Conservation (phyloP, 164 flowering plant species). For the Dillenia suffruticosa region DNA sequence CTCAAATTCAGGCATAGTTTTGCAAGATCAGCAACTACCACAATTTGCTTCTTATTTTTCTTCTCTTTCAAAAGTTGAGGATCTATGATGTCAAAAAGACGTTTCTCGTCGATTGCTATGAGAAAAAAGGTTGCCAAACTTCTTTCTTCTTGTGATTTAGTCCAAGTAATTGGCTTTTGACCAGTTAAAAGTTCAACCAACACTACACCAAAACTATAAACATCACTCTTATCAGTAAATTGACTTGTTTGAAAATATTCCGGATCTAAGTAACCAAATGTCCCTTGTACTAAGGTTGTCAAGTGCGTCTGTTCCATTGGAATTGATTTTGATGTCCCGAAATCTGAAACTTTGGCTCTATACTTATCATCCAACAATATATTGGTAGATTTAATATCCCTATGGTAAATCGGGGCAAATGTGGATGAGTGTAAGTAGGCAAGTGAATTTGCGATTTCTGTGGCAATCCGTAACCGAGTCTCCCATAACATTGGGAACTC, state of each 20-base stretch:
- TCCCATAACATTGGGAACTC: not conserved
- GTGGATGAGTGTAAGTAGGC: constrained; percentile 1
- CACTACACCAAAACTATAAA: not conserved
- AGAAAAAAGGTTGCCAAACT: not conserved
- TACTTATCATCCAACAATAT: not conserved
- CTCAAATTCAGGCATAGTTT: not conserved
- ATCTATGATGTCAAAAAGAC: not conserved
- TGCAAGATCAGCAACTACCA: not conserved
- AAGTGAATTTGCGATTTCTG: constrained; percentile 2
- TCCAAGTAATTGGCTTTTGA: not conserved
- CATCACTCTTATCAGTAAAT: not conserved
- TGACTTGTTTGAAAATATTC: not conserved
- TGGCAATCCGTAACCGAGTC: constrained; percentile 3
- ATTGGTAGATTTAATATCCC: not conserved
- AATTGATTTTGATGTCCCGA: not conserved
- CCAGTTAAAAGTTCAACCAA: not conserved
- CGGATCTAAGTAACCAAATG: not conserved
- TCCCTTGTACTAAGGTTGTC: not conserved
- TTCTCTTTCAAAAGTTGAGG: not conserved
- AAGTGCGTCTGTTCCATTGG: constrained; percentile 3
- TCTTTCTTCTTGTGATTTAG: not conserved
- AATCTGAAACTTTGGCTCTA: not conserved
- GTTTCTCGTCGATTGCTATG: not conserved
- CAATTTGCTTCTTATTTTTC: not conserved
- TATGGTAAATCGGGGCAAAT: constrained; percentile 1